Conservation (phyloP, 805 yeast genomes). For the Blastobotrys mokoenaii region DNA sequence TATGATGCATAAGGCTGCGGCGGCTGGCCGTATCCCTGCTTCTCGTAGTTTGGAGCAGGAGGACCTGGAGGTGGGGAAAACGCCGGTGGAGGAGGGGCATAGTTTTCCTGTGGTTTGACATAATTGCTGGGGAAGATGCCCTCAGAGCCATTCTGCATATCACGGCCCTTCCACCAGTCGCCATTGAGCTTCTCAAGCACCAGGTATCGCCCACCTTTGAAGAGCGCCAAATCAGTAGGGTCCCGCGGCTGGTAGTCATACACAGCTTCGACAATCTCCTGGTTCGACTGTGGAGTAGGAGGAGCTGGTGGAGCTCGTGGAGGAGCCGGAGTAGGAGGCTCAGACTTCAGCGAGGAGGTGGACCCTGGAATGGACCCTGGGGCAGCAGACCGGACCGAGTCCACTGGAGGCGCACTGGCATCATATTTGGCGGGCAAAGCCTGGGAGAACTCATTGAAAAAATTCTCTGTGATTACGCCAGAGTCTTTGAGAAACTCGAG, state of each 20-base stretch:
- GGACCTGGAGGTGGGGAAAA: conserved; percentile 13
- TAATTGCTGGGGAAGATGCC: conserved; percentile 93
- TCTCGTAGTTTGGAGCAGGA: conserved; percentile 12
- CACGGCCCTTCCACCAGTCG: conserved; percentile 87
- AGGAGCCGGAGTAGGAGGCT: conserved; percentile 11
- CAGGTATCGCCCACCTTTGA: conserved; percentile 58
- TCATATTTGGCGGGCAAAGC: conserved; percentile 52
- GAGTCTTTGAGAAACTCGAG: conserved; percentile 72
- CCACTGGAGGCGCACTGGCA: conserved; percentile 43
- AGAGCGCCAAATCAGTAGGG: conserved; percentile 59
- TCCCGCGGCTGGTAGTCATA: conserved; percentile 72
- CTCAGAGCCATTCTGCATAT: conserved; percentile 37
- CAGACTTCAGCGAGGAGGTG: conserved; percentile 3
- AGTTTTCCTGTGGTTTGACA: conserved; percentile 34
- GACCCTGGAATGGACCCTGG: conserved; percentile 1
- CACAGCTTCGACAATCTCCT: conserved; percentile 48
- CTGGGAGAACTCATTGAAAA: conserved; percentile 41
- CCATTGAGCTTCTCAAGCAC: conserved; percentile 65
- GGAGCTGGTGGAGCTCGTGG: conserved; percentile 18
- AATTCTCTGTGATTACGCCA: conserved; percentile 53
- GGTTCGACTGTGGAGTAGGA: conserved; percentile 17
- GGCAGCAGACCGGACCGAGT: conserved; percentile 18
- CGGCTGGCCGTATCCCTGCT: conserved; percentile 7
- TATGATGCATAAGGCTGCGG: conserved; percentile 21
- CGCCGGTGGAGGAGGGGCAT: conserved; percentile 13